Base-by-base conservation (phyloP, 75 land plant species). In the Selaginella moellendorffii region DNA sequence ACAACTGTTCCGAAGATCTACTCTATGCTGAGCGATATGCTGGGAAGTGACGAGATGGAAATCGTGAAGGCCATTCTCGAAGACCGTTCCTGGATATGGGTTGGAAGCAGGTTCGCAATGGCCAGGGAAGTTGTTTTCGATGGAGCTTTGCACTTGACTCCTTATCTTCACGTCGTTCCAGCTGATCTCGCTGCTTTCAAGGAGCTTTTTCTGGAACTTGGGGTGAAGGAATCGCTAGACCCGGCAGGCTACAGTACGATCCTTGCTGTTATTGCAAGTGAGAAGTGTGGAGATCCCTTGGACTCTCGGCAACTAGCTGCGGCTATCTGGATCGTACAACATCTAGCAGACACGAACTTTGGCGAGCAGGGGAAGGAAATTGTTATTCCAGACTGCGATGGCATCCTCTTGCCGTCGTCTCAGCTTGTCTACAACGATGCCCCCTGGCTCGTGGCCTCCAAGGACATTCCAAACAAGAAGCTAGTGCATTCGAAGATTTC, bases 41-140 rank as follows among this genome's bases (percentile, higher is more conserved):
- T 88, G 52, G 85, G 87, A 23, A 76, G 78, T 36, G 97, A 92
- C 65, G 96, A 92, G 64, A 81, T 92, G 81, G 95, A 88, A 22
- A 78, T 88, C 66, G 97, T 92, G 24, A 92, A 83, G 72, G 83
- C 87, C 65, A 74, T 92, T 67, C 73, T 92, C 0, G 97, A 92
- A 76, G 97, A 88, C 9, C 79, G 85, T 68, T 79, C 85, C 1
- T 92, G 97, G 95, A 74, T 92, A 60, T 92, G 97, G 97, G 86
- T 88, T 23, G 97, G 97, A 52, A 95, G 87, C 81, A 89, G 95
- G 19, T 92, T 92, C 81, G 95, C 96, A 56, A 88, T 76, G 14
- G 76, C 77, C 1, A 76, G 83, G 53, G 90, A 92, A 68, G 97
- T 88, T 14, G 97, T 85, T n/a, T 80, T 92, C 21, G 74, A 62